Conservation (phyloP, 345 rosid genomes). For the Kandelia obovata region DNA sequence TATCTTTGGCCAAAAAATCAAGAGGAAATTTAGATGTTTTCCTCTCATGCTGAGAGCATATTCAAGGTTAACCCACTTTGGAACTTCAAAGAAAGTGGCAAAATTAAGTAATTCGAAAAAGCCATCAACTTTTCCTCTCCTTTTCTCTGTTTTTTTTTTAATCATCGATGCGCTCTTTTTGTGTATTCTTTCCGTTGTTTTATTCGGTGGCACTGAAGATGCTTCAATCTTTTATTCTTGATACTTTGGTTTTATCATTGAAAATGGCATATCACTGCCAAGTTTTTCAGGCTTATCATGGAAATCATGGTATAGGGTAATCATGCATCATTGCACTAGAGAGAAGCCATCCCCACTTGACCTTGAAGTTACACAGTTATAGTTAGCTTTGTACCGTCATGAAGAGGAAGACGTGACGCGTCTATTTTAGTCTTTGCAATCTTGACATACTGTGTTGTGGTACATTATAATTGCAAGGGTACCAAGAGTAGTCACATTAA, state of each 20-base stretch:
- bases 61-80: not conserved
- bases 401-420: not conserved
- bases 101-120: too few species aligned
- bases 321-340: not conserved
- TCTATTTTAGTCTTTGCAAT: slow-evolving; percentile 1
- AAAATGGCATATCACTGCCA: slow-evolving; percentile 24
- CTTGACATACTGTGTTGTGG: not conserved
- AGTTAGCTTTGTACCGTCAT: not conserved
- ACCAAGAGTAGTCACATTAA: too few species aligned
- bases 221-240: slow-evolving; percentile 7
- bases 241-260: slow-evolving; percentile 5
- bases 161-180: not conserved
- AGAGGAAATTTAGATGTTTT: not conserved
- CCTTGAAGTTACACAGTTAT: not conserved
- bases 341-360: not conserved
- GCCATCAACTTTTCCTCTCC: not conserved
- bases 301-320: not conserved
- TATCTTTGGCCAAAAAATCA: not conserved
- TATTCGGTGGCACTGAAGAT: slow-evolving; percentile 19
- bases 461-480: not conserved
- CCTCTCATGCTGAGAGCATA: not conserved
- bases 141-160: slow-evolving; percentile 3
- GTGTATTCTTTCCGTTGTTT: slow-evolving; percentile 19
- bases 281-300: slow-evolving; percentile 13
- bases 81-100: not conserved